phyloP scores from a whole-genome alignment of 257 asterid species.

The Solanum appendiculatum region DNA sequence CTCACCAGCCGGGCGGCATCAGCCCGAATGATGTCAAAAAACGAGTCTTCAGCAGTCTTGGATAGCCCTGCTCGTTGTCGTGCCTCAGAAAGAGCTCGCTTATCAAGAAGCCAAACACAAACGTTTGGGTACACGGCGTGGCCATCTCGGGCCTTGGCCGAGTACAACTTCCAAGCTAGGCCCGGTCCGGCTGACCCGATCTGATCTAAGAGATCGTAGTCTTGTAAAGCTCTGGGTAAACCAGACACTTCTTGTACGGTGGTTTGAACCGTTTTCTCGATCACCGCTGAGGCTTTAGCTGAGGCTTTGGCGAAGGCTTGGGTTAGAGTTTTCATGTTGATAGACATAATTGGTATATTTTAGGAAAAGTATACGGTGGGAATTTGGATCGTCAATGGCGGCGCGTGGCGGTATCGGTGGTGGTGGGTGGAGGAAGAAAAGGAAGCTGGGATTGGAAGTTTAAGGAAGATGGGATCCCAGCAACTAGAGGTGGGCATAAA shows the following conservation, averaged over 20 bases:
- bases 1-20: slow-evolving; percentile 88
- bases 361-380: background rate
- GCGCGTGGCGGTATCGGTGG: background rate
- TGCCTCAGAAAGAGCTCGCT: slow-evolving; percentile 72
- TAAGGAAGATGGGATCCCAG: background rate
- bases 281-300: slow-evolving; percentile 91
- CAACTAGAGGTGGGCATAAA: no score
- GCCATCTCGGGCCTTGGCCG: slow-evolving; percentile 76
- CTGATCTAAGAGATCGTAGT: slow-evolving; percentile 73
- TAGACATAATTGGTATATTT: slow-evolving; percentile 42
- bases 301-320: slow-evolving; percentile 99
- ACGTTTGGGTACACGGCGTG: slow-evolving; percentile 74
- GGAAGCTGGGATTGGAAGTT: background rate
- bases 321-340: slow-evolving; percentile 81
- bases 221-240: slow-evolving; percentile 75
- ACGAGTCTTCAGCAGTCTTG: slow-evolving; percentile 84
- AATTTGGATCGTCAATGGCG: background rate
- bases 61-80: slow-evolving; percentile 83
- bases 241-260: slow-evolving; percentile 98
- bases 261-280: slow-evolving; percentile 94
- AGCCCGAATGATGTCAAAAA: slow-evolving; percentile 72
- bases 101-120: slow-evolving; percentile 89
- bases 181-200: slow-evolving; percentile 98
- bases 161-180: slow-evolving; percentile 79
- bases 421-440: background rate